Percentiles rank a stretch among this genome's conserved stretches.
phyloP scores from a whole-genome alignment of 2,329 filamentous ascomycete genomes.

The Leptosphaerulina australis region DNA sequence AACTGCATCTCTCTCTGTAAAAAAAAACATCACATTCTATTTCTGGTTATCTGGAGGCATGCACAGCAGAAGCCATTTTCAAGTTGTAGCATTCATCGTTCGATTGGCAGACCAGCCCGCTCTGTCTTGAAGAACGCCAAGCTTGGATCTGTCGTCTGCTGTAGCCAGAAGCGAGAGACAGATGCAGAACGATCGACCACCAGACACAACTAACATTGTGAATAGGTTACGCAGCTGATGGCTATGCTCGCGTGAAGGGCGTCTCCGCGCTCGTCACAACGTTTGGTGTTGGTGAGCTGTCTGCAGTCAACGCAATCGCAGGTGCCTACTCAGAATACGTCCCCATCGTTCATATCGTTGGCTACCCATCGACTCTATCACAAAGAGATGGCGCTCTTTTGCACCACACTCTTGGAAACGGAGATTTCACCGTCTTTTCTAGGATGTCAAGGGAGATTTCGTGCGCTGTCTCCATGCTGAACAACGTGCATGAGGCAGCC shows the following conservation, averaged over 20 bases:
- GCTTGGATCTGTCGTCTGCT: too few relatives aligned
- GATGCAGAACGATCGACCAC: too few relatives aligned
- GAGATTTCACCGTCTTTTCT: constrained; percentile 82
- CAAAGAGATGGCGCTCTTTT: constrained; percentile 52
- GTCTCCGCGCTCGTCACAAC: constrained; percentile 55
- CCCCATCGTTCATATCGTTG: constrained; percentile 56
- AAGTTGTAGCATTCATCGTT: too few relatives aligned
- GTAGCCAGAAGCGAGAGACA: too few relatives aligned
- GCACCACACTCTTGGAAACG: constrained; percentile 57
- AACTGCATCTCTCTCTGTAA: too few relatives aligned
- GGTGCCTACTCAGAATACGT: constrained; percentile 56
- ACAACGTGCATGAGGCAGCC: constrained; percentile 71
- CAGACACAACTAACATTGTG: too few relatives aligned
- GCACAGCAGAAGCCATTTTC: too few relatives aligned
- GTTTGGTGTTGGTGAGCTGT: constrained; percentile 57
- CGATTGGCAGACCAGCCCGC: too few relatives aligned
- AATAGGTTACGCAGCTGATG: constrained; percentile 56
- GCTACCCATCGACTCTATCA: constrained; percentile 51
- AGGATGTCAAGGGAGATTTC: constrained; percentile 78
- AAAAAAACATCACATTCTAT: too few relatives aligned
- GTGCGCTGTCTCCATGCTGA: constrained; percentile 72
- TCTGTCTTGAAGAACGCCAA: too few relatives aligned
- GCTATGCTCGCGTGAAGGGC: constrained; percentile 55
- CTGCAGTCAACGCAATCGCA: constrained; percentile 55
- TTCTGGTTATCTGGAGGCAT: too few relatives aligned